Evolutionary conservation across 139 green algal genomes (phyloP).

Genomic region (Micractinium conductrix): DNA sequence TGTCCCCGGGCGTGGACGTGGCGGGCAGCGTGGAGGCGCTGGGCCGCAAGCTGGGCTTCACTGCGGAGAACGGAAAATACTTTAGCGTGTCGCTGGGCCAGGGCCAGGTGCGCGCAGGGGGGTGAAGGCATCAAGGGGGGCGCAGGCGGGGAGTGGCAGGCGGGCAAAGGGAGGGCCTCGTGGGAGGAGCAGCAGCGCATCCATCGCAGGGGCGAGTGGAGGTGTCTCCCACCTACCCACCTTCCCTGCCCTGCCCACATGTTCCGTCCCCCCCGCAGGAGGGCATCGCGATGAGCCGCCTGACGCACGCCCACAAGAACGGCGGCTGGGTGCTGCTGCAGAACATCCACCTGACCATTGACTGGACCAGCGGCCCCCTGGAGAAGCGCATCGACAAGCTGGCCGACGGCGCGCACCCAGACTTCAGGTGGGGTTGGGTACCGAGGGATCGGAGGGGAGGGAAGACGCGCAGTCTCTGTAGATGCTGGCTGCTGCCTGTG

Average conservation of each 20-base stretch:
- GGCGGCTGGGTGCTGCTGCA: conserved; percentile 96
- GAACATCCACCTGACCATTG: conserved; percentile 87
- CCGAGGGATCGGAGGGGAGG: not conserved
- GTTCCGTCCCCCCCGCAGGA: conserved; percentile 63
- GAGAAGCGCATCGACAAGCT: conserved; percentile 90
- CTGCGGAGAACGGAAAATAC: conserved; percentile 77
- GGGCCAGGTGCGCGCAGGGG: conserved; percentile 68
- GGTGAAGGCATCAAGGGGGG: too few species aligned
- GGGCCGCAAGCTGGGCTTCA: conserved; percentile 80
- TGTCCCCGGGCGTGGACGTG: conserved; percentile 86
- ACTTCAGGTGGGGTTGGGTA: conserved; percentile 71
- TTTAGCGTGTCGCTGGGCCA: conserved; percentile 84
- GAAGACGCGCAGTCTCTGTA: not conserved
- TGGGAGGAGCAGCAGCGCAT: too few species aligned
- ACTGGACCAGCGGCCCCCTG: conserved; percentile 80
- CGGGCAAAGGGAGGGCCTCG: not conserved
- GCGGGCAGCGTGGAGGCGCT: conserved; percentile 84
- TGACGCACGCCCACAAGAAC: conserved; percentile 83
- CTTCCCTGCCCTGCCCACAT: not conserved
- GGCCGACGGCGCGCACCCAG: conserved; percentile 77
- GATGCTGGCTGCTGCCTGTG: not conserved
- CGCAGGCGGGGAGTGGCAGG: too few species aligned
- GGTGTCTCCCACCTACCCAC: too few species aligned
- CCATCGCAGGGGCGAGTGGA: too few species aligned
- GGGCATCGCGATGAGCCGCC: conserved; percentile 82